A percentile compares a stretch with the other conserved stretches of the same genome.
Conservation (phyloP, 2,329 filamentous ascomycete genomes). For the Colletotrichum sp. region DNA sequence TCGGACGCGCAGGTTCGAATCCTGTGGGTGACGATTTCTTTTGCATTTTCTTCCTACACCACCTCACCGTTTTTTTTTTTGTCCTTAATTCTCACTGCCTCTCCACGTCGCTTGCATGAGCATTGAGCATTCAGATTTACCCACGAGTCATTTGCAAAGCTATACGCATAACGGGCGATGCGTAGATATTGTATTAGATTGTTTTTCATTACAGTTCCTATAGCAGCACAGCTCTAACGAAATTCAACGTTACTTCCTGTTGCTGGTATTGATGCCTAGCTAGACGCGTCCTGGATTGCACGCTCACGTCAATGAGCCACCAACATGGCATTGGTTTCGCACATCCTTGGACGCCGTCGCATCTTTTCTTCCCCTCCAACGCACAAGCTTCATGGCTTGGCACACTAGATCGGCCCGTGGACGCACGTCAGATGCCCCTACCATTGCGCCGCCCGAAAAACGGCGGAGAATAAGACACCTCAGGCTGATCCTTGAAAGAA, state of each 20-base stretch:
- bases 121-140: not conserved
- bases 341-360: not conserved
- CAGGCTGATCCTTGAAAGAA: not conserved
- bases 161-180: not conserved
- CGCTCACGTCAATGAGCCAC: not conserved
- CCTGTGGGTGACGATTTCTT: constrained; percentile 15
- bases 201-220: not conserved
- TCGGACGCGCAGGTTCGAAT: constrained; percentile 23
- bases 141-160: not conserved
- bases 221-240: not conserved
- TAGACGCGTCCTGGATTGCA: not conserved
- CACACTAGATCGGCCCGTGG: not conserved
- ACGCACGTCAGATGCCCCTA: not conserved
- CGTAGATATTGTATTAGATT: not conserved
- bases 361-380: not conserved
- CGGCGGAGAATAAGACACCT: not conserved
- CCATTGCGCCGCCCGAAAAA: not conserved
- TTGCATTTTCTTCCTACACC: not conserved
- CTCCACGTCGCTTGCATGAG: not conserved
- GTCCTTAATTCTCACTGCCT: not conserved
- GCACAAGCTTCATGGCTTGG: not conserved
- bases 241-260: not conserved
- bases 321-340: not conserved
- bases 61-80: rapidly evolving
- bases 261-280: not conserved